A percentile compares a stretch with the other conserved stretches of the same genome.
Conservation (phyloP, 805 yeast species). For the Kodamaea sagamina region DNA sequence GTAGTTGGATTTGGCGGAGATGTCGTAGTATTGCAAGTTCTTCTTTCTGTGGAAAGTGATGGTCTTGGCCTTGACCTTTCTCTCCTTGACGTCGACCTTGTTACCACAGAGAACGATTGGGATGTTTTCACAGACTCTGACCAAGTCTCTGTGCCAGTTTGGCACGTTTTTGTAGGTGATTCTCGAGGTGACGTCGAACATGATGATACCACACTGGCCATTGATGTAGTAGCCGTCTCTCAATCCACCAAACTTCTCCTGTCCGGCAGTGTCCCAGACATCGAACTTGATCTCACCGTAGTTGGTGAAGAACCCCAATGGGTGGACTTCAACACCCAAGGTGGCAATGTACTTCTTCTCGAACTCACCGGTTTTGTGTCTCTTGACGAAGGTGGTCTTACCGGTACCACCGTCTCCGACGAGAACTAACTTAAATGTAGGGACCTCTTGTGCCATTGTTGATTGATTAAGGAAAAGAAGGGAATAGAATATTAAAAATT, state of each 20-base stretch:
- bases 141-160: conserved; percentile 99
- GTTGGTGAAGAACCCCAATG: conserved; percentile 96
- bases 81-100: conserved; percentile 99
- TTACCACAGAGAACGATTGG: conserved; percentile 99
- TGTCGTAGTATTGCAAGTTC: conserved; percentile 98
- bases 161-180: conserved; percentile 99
- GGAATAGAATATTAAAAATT: conserved; percentile 6
- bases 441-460: conserved; percentile 71
- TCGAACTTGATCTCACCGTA: conserved; percentile 98
- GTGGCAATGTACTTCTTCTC: conserved; percentile 99
- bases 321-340: conserved; percentile 99
- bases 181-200: conserved; percentile 99
- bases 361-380: conserved; percentile 99
- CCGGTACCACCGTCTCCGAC: conserved; percentile 99
- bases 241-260: conserved; percentile 99
- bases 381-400: conserved; percentile 99
- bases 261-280: conserved; percentile 99
- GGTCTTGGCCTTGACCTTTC: conserved; percentile 99
- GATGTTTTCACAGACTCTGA: conserved; percentile 99
- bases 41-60: conserved; percentile 99
- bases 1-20: conserved; percentile 99
- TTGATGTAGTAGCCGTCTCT: conserved; percentile 99
- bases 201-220: conserved; percentile 99
- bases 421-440: conserved; percentile 95
- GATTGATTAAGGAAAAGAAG: conserved; percentile 16